Percentiles rank a stretch among this genome's conserved stretches.
Conservation (phyloP, 345 rosid species). For the Rhodamnia argentea region DNA sequence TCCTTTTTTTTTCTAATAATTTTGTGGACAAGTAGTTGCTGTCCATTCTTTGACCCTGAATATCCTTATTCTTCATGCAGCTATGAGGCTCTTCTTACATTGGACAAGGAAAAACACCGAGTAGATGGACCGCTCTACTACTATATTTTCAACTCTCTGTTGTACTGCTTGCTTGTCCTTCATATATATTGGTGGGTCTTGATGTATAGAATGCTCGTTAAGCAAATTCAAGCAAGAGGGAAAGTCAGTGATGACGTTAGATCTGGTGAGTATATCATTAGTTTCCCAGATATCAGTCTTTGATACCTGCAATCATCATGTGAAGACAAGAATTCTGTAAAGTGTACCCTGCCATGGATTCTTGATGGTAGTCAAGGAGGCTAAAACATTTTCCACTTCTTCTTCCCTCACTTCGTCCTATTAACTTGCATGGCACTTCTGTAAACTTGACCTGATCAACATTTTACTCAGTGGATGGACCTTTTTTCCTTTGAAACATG, state of each 20-base stretch:
- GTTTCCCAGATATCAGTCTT: not conserved
- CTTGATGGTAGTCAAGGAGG: not conserved
- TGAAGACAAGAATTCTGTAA: not conserved
- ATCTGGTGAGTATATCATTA: constrained; percentile 44
- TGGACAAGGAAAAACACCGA: constrained; percentile 54
- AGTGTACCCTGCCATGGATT: not conserved
- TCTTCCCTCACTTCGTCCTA: not conserved
- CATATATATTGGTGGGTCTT: constrained; percentile 92
- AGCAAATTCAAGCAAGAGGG: constrained; percentile 74
- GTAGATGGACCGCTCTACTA: constrained; percentile 58
- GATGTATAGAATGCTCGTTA: constrained; percentile 67
- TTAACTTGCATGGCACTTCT: not conserved
- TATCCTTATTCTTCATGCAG: constrained; percentile 21
- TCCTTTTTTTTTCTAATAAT: not conserved
- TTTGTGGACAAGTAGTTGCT: not conserved
- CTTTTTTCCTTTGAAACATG: not conserved
- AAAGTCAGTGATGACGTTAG: constrained; percentile 76
- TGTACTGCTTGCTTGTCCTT: constrained; percentile 64
- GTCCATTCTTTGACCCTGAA: not conserved
- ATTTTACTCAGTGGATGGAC: not conserved
- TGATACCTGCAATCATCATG: not conserved
- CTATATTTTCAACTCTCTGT: constrained; percentile 71
- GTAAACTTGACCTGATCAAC: not conserved
- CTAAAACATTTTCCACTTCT: not conserved
- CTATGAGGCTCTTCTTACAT: constrained; percentile 56